A percentile compares a stretch with the other conserved stretches of the same genome.
Evolutionary conservation across 495 filamentous ascomycete species (phyloP).

Genomic region (Annulohypoxylon moriforme): DNA sequence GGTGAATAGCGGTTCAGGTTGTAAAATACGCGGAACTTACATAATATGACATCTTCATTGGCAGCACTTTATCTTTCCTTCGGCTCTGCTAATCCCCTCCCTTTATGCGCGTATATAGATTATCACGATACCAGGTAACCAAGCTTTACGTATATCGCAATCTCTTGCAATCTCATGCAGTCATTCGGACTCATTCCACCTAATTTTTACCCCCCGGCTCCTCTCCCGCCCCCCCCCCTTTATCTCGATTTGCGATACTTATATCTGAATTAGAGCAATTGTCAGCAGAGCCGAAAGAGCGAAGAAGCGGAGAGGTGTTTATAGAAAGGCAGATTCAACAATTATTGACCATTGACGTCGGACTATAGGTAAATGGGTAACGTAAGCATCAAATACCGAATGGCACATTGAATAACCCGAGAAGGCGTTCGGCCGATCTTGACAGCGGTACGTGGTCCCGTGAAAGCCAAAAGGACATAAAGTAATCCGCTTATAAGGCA

Average conservation of each 20-base stretch:
- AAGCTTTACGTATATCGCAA: conserved; percentile 9
- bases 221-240: background rate
- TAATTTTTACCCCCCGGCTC: background rate
- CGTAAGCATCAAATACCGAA: conserved; percentile 4
- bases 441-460: background rate
- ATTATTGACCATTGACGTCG: background rate
- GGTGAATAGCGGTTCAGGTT: conserved; percentile 11
- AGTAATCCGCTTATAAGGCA: background rate
- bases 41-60: conserved; percentile 18
- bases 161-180: conserved; percentile 24
- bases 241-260: background rate
- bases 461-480: background rate
- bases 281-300: conserved; percentile 4
- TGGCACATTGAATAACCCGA: background rate
- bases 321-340: background rate
- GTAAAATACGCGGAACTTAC: conserved; percentile 3
- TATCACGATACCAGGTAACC: background rate
- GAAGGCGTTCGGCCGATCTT: background rate
- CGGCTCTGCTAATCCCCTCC: background rate
- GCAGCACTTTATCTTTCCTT: background rate
- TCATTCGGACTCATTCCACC: conserved; percentile 14
- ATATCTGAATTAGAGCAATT: background rate
- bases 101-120: background rate
- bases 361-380: background rate
- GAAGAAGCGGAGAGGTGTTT: background rate